Conservation (phyloP, 306 rosid genomes). For the Glycyrrhiza uralensis region DNA sequence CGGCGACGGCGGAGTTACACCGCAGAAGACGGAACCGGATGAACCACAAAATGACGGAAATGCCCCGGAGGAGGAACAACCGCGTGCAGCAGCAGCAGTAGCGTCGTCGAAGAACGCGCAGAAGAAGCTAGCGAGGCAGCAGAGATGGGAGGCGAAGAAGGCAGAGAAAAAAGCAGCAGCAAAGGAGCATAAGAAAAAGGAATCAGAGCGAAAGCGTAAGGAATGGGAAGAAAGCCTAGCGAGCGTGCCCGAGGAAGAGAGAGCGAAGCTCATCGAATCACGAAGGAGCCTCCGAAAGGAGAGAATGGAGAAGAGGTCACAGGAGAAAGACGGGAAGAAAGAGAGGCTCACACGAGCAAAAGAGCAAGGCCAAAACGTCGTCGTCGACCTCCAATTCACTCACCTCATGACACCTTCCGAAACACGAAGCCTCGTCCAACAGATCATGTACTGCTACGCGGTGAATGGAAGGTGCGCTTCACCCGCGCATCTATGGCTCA, state of each 20-base stretch:
- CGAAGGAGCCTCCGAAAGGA: slow-evolving; percentile 64
- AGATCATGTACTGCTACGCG: slow-evolving; percentile 92
- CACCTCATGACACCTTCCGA: slow-evolving; percentile 73
- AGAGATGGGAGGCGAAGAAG: slow-evolving; percentile 68
- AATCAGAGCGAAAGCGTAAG: slow-evolving; percentile 64
- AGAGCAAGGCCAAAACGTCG: slow-evolving; percentile 66
- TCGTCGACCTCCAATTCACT: slow-evolving; percentile 74
- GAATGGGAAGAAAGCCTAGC: slow-evolving; percentile 82
- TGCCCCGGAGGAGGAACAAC: neutral
- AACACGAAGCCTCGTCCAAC: slow-evolving; percentile 83
- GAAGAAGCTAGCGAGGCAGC: slow-evolving; percentile 73
- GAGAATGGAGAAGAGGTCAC: slow-evolving; percentile 68
- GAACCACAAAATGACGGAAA: slow-evolving; percentile 11
- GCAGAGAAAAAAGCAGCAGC: slow-evolving; percentile 75
- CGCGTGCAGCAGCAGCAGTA: neutral
- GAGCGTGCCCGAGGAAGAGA: slow-evolving; percentile 55
- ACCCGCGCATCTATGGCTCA: slow-evolving; percentile 90
- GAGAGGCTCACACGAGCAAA: slow-evolving; percentile 53
- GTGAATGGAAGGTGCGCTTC: slow-evolving; percentile 64
- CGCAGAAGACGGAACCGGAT: neutral
- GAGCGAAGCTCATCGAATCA: slow-evolving; percentile 58
- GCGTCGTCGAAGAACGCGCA: slow-evolving; percentile 76
- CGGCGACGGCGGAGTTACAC: slow-evolving; percentile 1
- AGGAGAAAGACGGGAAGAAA: slow-evolving; percentile 53
- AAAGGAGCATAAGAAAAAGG: slow-evolving; percentile 62